These are phyloP conservation scores for Actinomucor elegans DNA, from an alignment of 371 early-diverging fungal genomes.

Conservation along the genomic window DNA sequence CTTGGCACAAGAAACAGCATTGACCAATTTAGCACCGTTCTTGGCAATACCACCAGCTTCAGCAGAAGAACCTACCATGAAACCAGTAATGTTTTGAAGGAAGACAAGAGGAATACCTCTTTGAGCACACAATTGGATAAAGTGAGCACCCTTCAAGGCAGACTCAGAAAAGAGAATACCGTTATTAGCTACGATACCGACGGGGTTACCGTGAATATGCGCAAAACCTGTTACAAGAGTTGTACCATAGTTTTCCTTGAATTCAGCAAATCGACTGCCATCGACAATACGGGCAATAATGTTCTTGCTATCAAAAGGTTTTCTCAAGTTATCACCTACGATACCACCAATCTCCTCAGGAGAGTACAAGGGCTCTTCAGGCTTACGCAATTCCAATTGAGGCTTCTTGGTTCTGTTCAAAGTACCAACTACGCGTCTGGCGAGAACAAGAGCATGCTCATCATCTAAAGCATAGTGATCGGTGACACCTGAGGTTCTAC, in stretches of 20 bases:
- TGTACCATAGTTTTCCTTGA: slow-evolving; percentile 94
- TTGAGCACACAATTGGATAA: slow-evolving; percentile 94
- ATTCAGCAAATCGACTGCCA: slow-evolving; percentile 92
- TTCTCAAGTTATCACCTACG: slow-evolving; percentile 90
- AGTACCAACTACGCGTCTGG: slow-evolving; percentile 82
- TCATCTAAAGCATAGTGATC: slow-evolving; percentile 94
- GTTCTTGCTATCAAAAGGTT: slow-evolving; percentile 90
- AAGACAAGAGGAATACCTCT: slow-evolving; percentile 93
- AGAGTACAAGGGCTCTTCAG: slow-evolving; percentile 86
- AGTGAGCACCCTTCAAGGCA: slow-evolving; percentile 96
- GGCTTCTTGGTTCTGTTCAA: slow-evolving; percentile 79
- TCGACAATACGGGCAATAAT: slow-evolving; percentile 97
- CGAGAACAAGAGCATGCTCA: slow-evolving; percentile 88
- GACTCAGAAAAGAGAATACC: slow-evolving; percentile 96
- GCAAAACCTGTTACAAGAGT: slow-evolving; percentile 95
- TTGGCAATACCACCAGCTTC: slow-evolving; percentile 98
- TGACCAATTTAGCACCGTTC: slow-evolving; percentile 97
- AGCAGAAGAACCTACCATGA: slow-evolving; percentile 97
- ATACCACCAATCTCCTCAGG: slow-evolving; percentile 91
- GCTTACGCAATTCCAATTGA: slow-evolving; percentile 47
- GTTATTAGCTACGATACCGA: slow-evolving; percentile 98
- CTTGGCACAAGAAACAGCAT: slow-evolving; percentile 92
- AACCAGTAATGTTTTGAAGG: slow-evolving; percentile 96
- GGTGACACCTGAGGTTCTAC: slow-evolving; percentile 92
- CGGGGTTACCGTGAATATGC: slow-evolving; percentile 89